phyloP scores from a whole-genome alignment of 108 stramenopile genomes.

The Aureococcus anophagefferens region DNA sequence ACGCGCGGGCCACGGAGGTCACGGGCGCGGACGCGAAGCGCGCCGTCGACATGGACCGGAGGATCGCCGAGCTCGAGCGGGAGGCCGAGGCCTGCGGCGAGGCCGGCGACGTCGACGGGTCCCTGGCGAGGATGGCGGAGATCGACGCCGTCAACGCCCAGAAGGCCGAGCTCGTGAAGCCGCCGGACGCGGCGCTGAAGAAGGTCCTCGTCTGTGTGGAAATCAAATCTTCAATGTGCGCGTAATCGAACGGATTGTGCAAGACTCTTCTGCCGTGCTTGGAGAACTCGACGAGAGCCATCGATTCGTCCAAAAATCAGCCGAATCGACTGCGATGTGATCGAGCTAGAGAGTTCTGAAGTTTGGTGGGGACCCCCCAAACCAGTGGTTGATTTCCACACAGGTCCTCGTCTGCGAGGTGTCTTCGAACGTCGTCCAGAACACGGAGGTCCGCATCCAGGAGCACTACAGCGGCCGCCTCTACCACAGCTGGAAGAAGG shows the following conservation, averaged over 20 bases:
- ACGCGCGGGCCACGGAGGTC: constrained; percentile 16
- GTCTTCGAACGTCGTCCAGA: constrained; percentile 32
- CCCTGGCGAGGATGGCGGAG: constrained; percentile 26
- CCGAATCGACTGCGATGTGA: no score
- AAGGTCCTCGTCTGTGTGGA: no score
- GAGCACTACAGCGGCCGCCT: constrained; percentile 28
- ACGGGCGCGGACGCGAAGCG: constrained; percentile 17
- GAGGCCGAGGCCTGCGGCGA: constrained; percentile 25
- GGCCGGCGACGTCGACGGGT: constrained; percentile 30
- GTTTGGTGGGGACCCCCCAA: no score
- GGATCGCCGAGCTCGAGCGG: constrained; percentile 27
- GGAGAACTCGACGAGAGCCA: no score
- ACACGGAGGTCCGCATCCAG: constrained; percentile 35
- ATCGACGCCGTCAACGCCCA: constrained; percentile 15
- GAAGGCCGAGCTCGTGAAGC: constrained; percentile 23
- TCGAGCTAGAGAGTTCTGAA: no score
- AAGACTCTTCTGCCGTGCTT: no score
- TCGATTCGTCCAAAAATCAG: no score
- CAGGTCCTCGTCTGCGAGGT: constrained; percentile 33
- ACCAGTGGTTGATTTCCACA: no score
- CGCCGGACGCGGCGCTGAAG: no score
- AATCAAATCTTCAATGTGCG: no score
- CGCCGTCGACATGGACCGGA: constrained; percentile 7
- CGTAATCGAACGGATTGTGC: no score
- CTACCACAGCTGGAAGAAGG: constrained; percentile 37